These are phyloP conservation scores for Syzygium grande DNA, from an alignment of 345 rosid species.

Conservation along the genomic window DNA sequence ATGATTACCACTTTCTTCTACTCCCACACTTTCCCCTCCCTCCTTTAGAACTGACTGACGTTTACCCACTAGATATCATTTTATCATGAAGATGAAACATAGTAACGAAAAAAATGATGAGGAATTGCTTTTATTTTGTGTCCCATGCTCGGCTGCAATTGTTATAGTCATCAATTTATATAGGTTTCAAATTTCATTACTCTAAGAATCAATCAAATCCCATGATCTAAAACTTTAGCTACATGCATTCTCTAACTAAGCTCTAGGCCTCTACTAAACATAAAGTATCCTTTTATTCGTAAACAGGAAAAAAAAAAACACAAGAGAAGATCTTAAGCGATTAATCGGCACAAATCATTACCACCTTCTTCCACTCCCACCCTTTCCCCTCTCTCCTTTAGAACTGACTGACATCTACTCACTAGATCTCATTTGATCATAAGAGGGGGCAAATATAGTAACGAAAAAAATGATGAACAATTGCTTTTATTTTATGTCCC, in stretches of 20 bases:
- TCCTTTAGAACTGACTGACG: not conserved
- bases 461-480: not conserved
- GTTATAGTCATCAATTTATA: not conserved
- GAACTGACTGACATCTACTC: not conserved
- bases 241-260: not conserved
- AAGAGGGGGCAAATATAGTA: not conserved
- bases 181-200: not conserved
- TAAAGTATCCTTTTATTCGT: not conserved
- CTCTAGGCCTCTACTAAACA: not conserved
- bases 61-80: not conserved
- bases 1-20: not conserved
- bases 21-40: not conserved
- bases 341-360: not conserved
- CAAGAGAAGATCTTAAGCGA: not conserved
- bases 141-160: not conserved
- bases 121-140: not conserved
- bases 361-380: not conserved
- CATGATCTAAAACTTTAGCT: not conserved
- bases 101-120: not conserved
- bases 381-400: not conserved
- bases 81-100: not conserved
- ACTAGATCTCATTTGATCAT: not conserved
- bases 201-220: not conserved
- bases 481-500: not conserved
- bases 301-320: not conserved